Conservation (phyloP, 2,329 filamentous ascomycete genomes). For the Aspergillus pseudoterreus region DNA sequence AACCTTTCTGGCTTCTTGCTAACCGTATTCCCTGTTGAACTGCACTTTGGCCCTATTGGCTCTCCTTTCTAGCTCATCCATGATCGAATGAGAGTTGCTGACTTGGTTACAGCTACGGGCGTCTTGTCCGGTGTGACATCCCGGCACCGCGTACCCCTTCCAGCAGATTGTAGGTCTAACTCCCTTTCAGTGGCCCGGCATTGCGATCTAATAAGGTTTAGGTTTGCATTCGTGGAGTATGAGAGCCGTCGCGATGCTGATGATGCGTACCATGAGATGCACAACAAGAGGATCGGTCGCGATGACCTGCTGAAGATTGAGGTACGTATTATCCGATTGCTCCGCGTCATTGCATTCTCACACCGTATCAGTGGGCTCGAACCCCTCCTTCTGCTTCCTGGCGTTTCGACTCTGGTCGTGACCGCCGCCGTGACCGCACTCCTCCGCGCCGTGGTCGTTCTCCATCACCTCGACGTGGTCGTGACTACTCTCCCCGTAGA, state of each 20-base stretch:
- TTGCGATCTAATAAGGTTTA: conserved; percentile 39
- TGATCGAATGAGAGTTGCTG: conserved; percentile 26
- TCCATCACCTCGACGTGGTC: conserved; percentile 55
- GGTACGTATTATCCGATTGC: conserved; percentile 52
- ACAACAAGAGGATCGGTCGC: conserved; percentile 95
- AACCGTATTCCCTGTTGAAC: conserved; percentile 7
- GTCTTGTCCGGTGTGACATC: conserved; percentile 97
- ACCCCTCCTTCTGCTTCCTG: conserved; percentile 97
- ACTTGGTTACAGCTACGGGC: conserved; percentile 72
- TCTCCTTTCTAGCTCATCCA: conserved; percentile 8
- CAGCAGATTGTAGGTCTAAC: conserved; percentile 79
- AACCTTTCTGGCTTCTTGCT: not conserved
- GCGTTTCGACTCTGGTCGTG: conserved; percentile 91
- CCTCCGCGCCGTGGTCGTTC: conserved; percentile 70
- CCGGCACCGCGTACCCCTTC: conserved; percentile 90
- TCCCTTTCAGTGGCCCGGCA: not conserved
- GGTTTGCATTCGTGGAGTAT: conserved; percentile 98
- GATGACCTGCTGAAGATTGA: conserved; percentile 98
- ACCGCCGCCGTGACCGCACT: conserved; percentile 64
- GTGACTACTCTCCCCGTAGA: conserved; percentile 79
- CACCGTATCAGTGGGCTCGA: conserved; percentile 77
- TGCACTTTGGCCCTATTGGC: not conserved
- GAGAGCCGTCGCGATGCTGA: conserved; percentile 97
- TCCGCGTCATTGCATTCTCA: conserved; percentile 15
- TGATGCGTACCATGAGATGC: conserved; percentile 99